Conservation (phyloP, 192 early-diverging fungal species). For the Tieghemiomyces parasiticus region DNA sequence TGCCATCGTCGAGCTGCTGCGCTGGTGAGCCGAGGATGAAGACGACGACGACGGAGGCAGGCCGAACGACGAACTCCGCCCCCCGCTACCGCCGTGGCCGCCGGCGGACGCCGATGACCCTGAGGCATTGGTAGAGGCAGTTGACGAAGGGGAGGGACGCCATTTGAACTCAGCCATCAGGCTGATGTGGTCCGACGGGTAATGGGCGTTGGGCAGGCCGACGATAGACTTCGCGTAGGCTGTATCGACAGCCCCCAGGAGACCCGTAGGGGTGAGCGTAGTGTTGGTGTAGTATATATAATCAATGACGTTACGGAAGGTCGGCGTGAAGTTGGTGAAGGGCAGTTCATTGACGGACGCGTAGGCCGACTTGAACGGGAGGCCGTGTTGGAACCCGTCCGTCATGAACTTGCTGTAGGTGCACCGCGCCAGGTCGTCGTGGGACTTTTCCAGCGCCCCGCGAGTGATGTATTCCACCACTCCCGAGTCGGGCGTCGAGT, state of each 20-base stretch:
- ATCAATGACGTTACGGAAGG: constrained; percentile 78
- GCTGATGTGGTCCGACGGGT: constrained; percentile 66
- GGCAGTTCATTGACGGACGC: constrained; percentile 53
- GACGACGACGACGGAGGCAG: too few relatives aligned
- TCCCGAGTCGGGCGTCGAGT: constrained; percentile 76
- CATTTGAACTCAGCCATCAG: constrained; percentile 62
- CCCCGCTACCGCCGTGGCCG: too few relatives aligned
- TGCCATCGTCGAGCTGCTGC: too few relatives aligned
- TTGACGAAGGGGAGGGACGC: constrained; percentile 21
- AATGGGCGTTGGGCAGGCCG: constrained; percentile 88
- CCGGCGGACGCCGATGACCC: too few relatives aligned
- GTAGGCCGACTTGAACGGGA: constrained; percentile 74
- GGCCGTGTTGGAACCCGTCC: constrained; percentile 65
- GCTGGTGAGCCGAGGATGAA: too few relatives aligned
- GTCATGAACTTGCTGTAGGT: constrained; percentile 75
- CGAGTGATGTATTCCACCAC: constrained; percentile 81
- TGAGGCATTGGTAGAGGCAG: constrained; percentile 16
- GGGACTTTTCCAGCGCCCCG: constrained; percentile 61
- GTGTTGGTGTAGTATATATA: constrained; percentile 84
- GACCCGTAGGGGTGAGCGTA: constrained; percentile 56
- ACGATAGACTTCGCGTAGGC: constrained; percentile 62
- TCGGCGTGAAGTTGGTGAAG: constrained; percentile 88
- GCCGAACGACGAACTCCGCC: too few relatives aligned
- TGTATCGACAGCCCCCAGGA: constrained; percentile 69
- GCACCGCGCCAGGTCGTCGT: constrained; percentile 66